A percentile compares a stretch with the other conserved stretches of the same genome.
These are phyloP conservation scores for Eucalyptus rudis DNA, from an alignment of 345 rosid species.

Conservation along the genomic window DNA sequence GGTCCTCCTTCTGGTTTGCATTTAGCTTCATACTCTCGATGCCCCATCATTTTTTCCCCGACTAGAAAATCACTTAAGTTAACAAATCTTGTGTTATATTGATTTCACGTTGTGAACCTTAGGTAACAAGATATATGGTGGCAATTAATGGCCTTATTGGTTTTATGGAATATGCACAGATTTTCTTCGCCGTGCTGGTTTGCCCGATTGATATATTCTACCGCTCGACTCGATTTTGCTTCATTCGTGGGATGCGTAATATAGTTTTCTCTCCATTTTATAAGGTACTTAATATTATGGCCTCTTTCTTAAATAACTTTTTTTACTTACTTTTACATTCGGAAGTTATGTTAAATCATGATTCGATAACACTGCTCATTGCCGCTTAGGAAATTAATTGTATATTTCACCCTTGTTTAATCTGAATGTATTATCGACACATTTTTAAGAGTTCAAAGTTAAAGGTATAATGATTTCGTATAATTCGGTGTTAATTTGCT, in stretches of 20 bases:
- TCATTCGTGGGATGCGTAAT: conserved; percentile 67
- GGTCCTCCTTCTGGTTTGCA: conserved; percentile 55
- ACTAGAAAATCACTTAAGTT: background rate
- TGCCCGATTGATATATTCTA: conserved; percentile 80
- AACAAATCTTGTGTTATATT: background rate
- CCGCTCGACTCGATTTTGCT: conserved; percentile 77
- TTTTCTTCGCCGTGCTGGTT: conserved; percentile 49
- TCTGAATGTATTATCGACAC: background rate
- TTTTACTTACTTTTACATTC: background rate
- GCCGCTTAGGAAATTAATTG: background rate
- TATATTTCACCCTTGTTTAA: background rate
- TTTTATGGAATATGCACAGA: conserved; percentile 14
- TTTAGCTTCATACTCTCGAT: background rate
- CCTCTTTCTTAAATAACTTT: background rate
- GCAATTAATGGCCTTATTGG: background rate
- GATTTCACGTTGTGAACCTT: background rate
- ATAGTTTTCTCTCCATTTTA: conserved; percentile 83
- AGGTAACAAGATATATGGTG: background rate
- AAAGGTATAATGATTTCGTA: background rate
- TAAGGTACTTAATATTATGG: conserved; percentile 27
- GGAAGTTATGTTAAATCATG: background rate
- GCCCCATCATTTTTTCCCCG: background rate
- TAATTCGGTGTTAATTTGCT: background rate
- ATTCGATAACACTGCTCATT: background rate
- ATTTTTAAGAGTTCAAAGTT: too few species aligned